Base-by-base conservation (phyloP, 2,329 filamentous ascomycete species). In the Pochonia chlamydosporia region DNA sequence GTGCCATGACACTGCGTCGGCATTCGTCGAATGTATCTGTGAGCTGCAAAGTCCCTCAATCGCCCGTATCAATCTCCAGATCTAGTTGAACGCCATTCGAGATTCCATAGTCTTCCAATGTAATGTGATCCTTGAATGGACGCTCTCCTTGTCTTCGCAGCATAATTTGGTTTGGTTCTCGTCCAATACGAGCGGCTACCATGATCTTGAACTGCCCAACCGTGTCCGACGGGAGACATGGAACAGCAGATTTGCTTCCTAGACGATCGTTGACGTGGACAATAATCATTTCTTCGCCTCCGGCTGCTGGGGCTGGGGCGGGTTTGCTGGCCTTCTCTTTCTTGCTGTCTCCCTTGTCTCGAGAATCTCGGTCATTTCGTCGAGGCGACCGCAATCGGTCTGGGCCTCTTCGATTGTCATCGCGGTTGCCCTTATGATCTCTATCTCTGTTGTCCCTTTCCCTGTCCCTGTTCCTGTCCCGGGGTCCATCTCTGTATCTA, bases 231-330 rank as follows among this genome's bases (percentile, higher is more conserved):
- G 88, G 84, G 48, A 96, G 74, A 63, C 91, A 96, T 0, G 92
- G 92, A 53, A 97, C 93, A 44, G 88, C 86, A 14, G 91, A 89
- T 61, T 96, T 96, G n/a, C 92, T 96, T 11, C 92, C 92, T 30
- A 97, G 73, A n/a, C 92, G 81, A 67, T 97, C 92, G 64, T 97
- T 97, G 61, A 97, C 83, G 59, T 92, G 82, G 16, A 97, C 91
- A 44, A 95, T 81, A 56, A 97, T 96, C 86, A 96, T 95, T 48
- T 89, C 85, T 61, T 95, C 86, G 4, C 69, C 33, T 9, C 53
- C 54, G 2, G 49, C 42, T 63, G 66, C 51, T 25, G 55, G 57
- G 20, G 54, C 61, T 24, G 49, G 51, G 16, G 50, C 55, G 25
- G 53, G 49, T 35, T 54, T 64, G 48, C 40, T 64, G 47, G 70